Percentiles rank a stretch among this genome's conserved stretches.
These are phyloP conservation scores for Aureobasidium sp. DNA, from an alignment of 2,329 filamentous ascomycete genomes.

Conservation along the genomic window DNA sequence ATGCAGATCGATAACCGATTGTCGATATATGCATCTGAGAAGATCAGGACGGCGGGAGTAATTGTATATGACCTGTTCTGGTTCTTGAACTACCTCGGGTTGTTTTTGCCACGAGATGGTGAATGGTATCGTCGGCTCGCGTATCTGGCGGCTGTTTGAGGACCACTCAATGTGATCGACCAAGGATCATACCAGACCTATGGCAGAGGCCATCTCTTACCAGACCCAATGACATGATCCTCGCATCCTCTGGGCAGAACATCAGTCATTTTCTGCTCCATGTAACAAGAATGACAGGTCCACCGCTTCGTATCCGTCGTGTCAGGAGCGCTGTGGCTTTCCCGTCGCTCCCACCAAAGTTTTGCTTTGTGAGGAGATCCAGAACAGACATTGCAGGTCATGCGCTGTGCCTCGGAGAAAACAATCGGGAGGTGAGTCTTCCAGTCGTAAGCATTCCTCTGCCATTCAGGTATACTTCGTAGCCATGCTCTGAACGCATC, in stretches of 20 bases:
- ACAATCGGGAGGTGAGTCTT: not conserved
- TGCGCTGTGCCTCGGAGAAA: not conserved
- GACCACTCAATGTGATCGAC: not conserved
- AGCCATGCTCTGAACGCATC: not conserved
- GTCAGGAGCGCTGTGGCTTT: not conserved
- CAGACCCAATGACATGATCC: not conserved
- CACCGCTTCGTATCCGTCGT: not conserved
- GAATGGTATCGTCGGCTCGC: too few relatives aligned
- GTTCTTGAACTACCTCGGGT: too few relatives aligned
- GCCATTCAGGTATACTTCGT: not conserved
- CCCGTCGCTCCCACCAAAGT: not conserved
- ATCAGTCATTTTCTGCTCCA: not conserved
- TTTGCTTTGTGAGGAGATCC: not conserved
- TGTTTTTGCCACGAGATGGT: too few relatives aligned
- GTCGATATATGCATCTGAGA: too few relatives aligned
- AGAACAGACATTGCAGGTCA: not conserved
- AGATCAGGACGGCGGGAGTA: too few relatives aligned
- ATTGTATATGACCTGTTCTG: too few relatives aligned
- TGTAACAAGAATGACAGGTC: not conserved
- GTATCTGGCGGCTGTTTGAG: not conserved
- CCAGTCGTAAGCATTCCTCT: not conserved
- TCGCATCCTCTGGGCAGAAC: not conserved
- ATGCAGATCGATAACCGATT: too few relatives aligned
- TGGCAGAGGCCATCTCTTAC: not conserved
- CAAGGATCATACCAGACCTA: too few relatives aligned